phyloP scores from a whole-genome alignment of 441 rosid species.

The Jatropha multifida region DNA sequence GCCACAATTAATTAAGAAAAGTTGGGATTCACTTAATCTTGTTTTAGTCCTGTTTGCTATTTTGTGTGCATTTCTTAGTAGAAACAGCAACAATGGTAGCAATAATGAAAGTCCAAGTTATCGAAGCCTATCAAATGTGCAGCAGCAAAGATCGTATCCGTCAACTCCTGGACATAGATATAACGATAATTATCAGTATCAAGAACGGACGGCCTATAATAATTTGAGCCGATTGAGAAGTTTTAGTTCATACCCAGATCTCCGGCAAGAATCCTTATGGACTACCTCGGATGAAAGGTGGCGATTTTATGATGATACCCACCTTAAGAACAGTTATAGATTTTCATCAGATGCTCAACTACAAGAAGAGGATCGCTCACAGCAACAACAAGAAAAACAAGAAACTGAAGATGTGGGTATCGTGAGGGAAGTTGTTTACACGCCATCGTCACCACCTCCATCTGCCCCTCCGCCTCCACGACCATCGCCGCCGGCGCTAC shows the following conservation, averaged over 20 bases:
- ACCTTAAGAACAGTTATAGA: slow-evolving; percentile 35
- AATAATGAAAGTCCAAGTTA: slow-evolving; percentile 14
- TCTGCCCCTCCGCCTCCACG: slow-evolving; percentile 11
- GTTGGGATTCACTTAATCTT: slow-evolving; percentile 79
- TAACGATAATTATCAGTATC: slow-evolving; percentile 28
- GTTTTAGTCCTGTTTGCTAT: slow-evolving; percentile 77
- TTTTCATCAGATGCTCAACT: slow-evolving; percentile 18
- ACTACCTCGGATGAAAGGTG: slow-evolving; percentile 42
- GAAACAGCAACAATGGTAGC: slow-evolving; percentile 29
- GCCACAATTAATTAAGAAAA: slow-evolving; percentile 62
- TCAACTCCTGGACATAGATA: slow-evolving; percentile 40
- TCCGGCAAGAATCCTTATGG: slow-evolving; percentile 47
- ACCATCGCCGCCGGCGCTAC: slow-evolving; percentile 22
- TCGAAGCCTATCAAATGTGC: slow-evolving; percentile 28
- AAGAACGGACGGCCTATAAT: slow-evolving; percentile 40
- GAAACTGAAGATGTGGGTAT: background rate
- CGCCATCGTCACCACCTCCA: slow-evolving; percentile 16
- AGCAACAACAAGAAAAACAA: slow-evolving; percentile 19
- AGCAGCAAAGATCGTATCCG: slow-evolving; percentile 35
- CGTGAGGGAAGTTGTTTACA: slow-evolving; percentile 21
- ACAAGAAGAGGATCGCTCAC: slow-evolving; percentile 15
- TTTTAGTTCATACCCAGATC: slow-evolving; percentile 81
- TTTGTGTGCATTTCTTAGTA: slow-evolving; percentile 65
- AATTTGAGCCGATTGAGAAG: slow-evolving; percentile 51
- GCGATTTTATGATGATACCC: slow-evolving; percentile 74